Evolutionary conservation across 768 basidiomycete species (phyloP).

Genomic region (Suillus spraguei): DNA sequence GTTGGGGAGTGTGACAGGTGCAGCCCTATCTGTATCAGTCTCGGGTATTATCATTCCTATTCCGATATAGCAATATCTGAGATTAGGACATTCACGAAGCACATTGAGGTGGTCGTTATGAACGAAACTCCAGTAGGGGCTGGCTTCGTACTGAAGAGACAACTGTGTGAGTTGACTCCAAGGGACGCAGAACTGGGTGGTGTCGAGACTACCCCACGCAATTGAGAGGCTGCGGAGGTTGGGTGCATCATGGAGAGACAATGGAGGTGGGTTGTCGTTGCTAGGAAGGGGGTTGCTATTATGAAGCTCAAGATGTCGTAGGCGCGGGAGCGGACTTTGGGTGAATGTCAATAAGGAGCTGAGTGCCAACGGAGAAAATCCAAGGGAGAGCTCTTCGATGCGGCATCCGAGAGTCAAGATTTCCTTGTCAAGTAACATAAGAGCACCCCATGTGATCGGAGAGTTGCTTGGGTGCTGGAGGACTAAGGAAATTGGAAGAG

Average conservation of each 20-base stretch:
- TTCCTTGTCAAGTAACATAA: conserved; percentile 33
- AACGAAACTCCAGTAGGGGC: conserved; percentile 30
- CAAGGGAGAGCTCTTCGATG: conserved; percentile 22
- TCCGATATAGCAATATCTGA: conserved; percentile 30
- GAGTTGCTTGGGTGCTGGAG: conserved; percentile 27
- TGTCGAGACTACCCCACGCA: conserved; percentile 32
- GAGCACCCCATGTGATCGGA: conserved; percentile 27
- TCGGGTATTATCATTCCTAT: conserved; percentile 23
- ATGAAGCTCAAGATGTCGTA: conserved; percentile 29
- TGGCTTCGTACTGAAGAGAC: conserved; percentile 31
- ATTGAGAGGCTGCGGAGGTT: conserved; percentile 29
- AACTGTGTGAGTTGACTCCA: conserved; percentile 32
- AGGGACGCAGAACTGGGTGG: conserved; percentile 27
- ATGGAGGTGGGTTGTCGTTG: conserved; percentile 27
- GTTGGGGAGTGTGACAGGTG: conserved; percentile 28
- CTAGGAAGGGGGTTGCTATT: conserved; percentile 28
- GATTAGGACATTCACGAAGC: conserved; percentile 29
- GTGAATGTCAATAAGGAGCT: conserved; percentile 30
- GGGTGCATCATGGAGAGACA: conserved; percentile 29
- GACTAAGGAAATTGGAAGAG: conserved; percentile 29
- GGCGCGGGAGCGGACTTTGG: conserved; percentile 24
- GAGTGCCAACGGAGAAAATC: conserved; percentile 28
- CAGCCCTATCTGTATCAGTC: conserved; percentile 15
- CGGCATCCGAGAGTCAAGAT: conserved; percentile 27
- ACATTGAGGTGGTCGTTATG: conserved; percentile 30